Base-by-base conservation (phyloP, 768 basidiomycete species). In the Tulasnella sp. region DNA sequence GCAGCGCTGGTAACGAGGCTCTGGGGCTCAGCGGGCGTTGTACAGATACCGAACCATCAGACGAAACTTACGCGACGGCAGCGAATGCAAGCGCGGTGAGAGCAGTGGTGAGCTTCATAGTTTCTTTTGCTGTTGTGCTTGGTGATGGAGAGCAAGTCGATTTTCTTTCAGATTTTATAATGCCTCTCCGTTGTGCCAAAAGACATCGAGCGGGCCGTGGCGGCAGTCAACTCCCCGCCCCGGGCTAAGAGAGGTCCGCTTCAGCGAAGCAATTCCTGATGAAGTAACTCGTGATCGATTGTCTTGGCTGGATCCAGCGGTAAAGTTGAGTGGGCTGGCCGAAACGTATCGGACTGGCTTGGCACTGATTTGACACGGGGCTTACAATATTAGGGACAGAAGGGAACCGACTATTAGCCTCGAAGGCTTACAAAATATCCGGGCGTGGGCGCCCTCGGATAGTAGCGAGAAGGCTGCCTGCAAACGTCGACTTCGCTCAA, bases 381-480 rank as follows among this genome's bases (percentile, higher is more conserved):
- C 35, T 67, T 67, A 67, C 61, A 67, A 26, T 29, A 67, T 67
- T 67, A 67, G 61, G 5, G 29, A 67, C 61, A 4, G 13, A 23
- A 67, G 61, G 3, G 29, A 67, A 67, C 61, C 61, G 61, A 67
- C 61, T 67, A 67, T 67, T 67, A 67, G 32, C 29, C 61, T 35
- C 61, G 13, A 35, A 67, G 16, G 7, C 9, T 16, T 9, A 29
- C 11, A 35, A 32, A 35, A 67, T 67, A 29, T 35, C 61, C 29
- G 61, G 61, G 61, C 61, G 32, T 67, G 32, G 32, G 61, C 29
- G 32, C 5, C 3, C 29, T 35, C 61, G 61, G 61, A 29, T 3
- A 67, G 61, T 67, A 67, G 32, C 29, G 11, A 67, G 61, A 67
- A 67, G 10, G 15, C 61, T 67, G 61, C 32, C 61, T 67, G 3